phyloP scores from a whole-genome alignment of 176 grass and related monocot genomes.

The Avena atlantica region DNA sequence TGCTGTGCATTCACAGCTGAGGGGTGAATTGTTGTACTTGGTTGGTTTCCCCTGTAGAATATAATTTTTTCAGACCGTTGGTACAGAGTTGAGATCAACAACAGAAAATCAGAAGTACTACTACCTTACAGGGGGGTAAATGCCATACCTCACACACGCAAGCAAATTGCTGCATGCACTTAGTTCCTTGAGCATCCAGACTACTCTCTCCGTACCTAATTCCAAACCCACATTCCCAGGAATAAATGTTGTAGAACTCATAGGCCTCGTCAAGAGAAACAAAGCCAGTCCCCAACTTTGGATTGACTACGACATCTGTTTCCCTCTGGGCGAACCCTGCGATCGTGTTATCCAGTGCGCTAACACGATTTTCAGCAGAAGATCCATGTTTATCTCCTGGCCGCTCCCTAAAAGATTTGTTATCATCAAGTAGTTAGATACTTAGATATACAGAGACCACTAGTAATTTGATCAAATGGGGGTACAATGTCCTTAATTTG shows the following conservation, averaged over 20 bases:
- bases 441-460: background rate
- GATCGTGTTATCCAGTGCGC: background rate
- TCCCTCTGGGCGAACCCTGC: background rate
- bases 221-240: slow-evolving; percentile 15
- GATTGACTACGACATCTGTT: background rate
- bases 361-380: background rate
- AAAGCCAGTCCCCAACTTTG: background rate
- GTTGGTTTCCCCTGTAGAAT: background rate
- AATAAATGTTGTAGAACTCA: slow-evolving; percentile 24
- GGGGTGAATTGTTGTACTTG: background rate
- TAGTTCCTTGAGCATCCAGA: slow-evolving; percentile 1
- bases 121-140: too few relatives aligned
- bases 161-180: slow-evolving; percentile 10
- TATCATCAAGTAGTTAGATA: background rate
- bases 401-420: background rate
- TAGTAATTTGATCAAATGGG: background rate
- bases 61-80: too few relatives aligned
- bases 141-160: background rate
- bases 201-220: background rate
- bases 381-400: background rate
- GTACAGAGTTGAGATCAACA: too few relatives aligned
- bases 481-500: background rate
- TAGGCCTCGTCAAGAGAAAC: slow-evolving; percentile 3
- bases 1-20: background rate
- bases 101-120: too few relatives aligned